phyloP scores from a whole-genome alignment of 139 green algal genomes.

The Picochlorum sp. region DNA sequence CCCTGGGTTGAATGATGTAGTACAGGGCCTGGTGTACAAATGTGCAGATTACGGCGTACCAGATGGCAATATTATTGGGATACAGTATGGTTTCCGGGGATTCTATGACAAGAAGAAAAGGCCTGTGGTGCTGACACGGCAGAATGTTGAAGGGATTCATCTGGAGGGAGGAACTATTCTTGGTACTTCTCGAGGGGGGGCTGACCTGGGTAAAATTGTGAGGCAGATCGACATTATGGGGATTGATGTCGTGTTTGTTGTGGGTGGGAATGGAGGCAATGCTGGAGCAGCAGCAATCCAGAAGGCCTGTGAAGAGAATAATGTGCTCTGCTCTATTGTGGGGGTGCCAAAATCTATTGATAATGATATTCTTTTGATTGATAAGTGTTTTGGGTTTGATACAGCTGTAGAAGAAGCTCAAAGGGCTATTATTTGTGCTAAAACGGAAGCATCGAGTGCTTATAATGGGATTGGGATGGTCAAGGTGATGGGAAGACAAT shows the following conservation, averaged over 20 bases:
- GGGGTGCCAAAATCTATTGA: conserved; percentile 97
- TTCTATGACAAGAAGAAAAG: conserved; percentile 71
- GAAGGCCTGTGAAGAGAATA: conserved; percentile 40
- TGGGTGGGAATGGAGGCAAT: conserved; percentile 89
- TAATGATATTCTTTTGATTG: conserved; percentile 89
- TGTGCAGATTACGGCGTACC: conserved; percentile 79
- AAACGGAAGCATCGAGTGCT: conserved; percentile 66
- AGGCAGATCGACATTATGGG: conserved; percentile 91
- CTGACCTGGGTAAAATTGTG: conserved; percentile 93
- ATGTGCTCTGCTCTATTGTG: conserved; percentile 65
- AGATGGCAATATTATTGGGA: conserved; percentile 83
- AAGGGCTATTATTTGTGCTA: conserved; percentile 32
- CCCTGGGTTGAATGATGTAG: conserved; percentile 95
- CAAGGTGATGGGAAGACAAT: conserved; percentile 79
- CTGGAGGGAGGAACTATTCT: conserved; percentile 93
- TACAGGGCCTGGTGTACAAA: conserved; percentile 82
- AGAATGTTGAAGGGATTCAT: conserved; percentile 87
- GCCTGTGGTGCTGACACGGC: conserved; percentile 74
- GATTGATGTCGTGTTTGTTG: conserved; percentile 94
- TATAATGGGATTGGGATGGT: conserved; percentile 69
- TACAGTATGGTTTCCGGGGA: conserved; percentile 75
- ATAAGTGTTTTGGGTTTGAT: conserved; percentile 78
- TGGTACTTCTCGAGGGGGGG: conserved; percentile 83
- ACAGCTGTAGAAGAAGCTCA: conserved; percentile 79
- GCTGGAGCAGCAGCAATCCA: conserved; percentile 70